Percentiles rank a stretch among this genome's conserved stretches.
Conservation (phyloP, 257 asterid genomes). For the Fraxinus americana region DNA sequence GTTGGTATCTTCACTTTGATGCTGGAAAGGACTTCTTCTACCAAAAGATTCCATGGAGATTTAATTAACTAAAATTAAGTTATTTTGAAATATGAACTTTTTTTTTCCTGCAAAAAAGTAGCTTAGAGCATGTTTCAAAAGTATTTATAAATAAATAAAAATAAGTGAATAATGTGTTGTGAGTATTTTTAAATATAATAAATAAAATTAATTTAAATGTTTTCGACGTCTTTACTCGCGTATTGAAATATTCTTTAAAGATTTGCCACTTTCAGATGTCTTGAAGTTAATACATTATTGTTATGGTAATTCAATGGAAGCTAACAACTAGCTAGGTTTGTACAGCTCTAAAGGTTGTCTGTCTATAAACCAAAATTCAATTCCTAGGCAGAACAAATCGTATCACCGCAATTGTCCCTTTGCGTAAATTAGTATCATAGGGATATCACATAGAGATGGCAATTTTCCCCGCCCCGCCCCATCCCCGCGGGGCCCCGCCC, state of each 20-base stretch:
- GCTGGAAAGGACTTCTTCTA: not conserved
- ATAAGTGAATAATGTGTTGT: too few relatives aligned
- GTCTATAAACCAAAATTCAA: not conserved
- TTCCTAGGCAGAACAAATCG: not conserved
- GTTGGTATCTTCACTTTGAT: not conserved
- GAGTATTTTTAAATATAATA: too few relatives aligned
- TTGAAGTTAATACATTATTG: too few relatives aligned
- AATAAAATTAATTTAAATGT: too few relatives aligned
- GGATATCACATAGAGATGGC: too few relatives aligned
- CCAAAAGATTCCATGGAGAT: not conserved
- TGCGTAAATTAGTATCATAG: not conserved
- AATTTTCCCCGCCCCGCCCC: too few relatives aligned
- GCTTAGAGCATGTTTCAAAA: too few relatives aligned
- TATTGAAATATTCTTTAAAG: constrained; percentile 1
- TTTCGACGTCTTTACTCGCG: too few relatives aligned
- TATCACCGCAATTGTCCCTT: not conserved
- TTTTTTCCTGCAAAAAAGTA: too few relatives aligned
- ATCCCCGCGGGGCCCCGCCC: too few relatives aligned
- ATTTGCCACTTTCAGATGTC: constrained; percentile 26
- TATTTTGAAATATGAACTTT: too few relatives aligned
- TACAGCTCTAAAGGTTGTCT: not conserved
- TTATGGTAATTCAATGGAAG: not conserved
- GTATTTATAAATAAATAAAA: too few relatives aligned
- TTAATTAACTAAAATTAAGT: not conserved
- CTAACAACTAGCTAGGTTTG: not conserved